phyloP scores from a whole-genome alignment of 2,329 filamentous ascomycete species.

The Hypocrella siamensis region DNA sequence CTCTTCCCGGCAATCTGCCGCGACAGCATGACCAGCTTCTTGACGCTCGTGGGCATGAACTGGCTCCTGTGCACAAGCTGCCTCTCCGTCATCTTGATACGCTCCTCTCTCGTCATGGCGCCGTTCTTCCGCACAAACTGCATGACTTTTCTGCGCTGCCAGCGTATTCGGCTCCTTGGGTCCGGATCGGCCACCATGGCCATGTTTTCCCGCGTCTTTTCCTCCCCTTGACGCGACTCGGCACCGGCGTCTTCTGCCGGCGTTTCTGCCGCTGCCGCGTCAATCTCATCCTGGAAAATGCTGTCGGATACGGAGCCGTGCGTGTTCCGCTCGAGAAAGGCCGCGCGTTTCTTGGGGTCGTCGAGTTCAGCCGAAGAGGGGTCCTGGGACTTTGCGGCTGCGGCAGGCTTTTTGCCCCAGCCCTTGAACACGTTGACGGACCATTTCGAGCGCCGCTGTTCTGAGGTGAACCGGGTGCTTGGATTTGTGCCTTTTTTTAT shows the following conservation, averaged over 20 bases:
- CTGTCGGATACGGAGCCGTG: slow-evolving; percentile 34
- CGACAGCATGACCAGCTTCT: slow-evolving; percentile 79
- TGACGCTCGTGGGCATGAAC: slow-evolving; percentile 68
- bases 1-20: slow-evolving; percentile 85
- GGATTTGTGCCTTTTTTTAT: not conserved
- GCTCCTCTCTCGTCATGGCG: slow-evolving; percentile 39
- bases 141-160: slow-evolving; percentile 74
- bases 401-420: slow-evolving; percentile 18
- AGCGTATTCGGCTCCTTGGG: slow-evolving; percentile 53
- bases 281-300: slow-evolving; percentile 46
- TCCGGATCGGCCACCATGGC: slow-evolving; percentile 57
- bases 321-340: slow-evolving; percentile 23
- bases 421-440: slow-evolving; percentile 23
- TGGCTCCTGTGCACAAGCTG: slow-evolving; percentile 44
- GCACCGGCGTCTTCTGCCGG: too few relatives aligned
- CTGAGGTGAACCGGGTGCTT: too few relatives aligned
- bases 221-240: slow-evolving; percentile 13
- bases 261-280: slow-evolving; percentile 16
- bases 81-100: slow-evolving; percentile 49
- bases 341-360: slow-evolving; percentile 23
- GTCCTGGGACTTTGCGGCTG: slow-evolving; percentile 11
- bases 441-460: slow-evolving; percentile 26
- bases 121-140: slow-evolving; percentile 51
- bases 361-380: slow-evolving; percentile 19
- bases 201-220: slow-evolving; percentile 33